phyloP scores from a whole-genome alignment of 495 filamentous ascomycete genomes.

The Entonaema liquescens region DNA sequence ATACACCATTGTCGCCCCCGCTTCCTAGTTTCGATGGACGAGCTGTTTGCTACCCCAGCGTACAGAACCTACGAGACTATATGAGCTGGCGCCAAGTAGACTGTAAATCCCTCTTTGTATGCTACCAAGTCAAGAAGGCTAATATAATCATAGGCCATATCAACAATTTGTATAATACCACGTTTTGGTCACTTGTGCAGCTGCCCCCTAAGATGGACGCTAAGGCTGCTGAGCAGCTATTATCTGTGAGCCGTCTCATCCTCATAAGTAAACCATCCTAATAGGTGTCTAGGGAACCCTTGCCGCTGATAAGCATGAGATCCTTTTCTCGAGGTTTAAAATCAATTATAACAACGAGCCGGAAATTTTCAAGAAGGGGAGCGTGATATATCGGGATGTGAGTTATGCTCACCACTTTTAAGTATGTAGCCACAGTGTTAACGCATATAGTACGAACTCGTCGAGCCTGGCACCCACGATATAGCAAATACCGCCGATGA shows the following conservation, averaged over 20 bases:
- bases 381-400: constrained; percentile 85
- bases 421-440: not conserved
- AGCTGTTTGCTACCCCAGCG: constrained; percentile 84
- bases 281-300: constrained; percentile 71
- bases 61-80: constrained; percentile 85
- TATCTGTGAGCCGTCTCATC: constrained; percentile 64
- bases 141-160: constrained; percentile 74
- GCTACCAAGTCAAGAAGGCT: not conserved
- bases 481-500: constrained; percentile 48
- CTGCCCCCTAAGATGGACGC: constrained; percentile 78
- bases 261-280: not conserved
- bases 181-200: constrained; percentile 89
- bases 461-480: constrained; percentile 57
- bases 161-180: constrained; percentile 98
- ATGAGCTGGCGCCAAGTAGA: constrained; percentile 97
- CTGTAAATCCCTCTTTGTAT: constrained; percentile 65
- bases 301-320: constrained; percentile 91
- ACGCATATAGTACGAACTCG: constrained; percentile 60
- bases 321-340: constrained; percentile 85
- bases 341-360: constrained; percentile 98
- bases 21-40: constrained; percentile 92
- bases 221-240: constrained; percentile 78
- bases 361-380: constrained; percentile 93
- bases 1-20: constrained; percentile 71
- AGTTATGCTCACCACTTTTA: constrained; percentile 34